Conservation (phyloP, 257 asterid species). For the Solanum pinnatisectum region DNA sequence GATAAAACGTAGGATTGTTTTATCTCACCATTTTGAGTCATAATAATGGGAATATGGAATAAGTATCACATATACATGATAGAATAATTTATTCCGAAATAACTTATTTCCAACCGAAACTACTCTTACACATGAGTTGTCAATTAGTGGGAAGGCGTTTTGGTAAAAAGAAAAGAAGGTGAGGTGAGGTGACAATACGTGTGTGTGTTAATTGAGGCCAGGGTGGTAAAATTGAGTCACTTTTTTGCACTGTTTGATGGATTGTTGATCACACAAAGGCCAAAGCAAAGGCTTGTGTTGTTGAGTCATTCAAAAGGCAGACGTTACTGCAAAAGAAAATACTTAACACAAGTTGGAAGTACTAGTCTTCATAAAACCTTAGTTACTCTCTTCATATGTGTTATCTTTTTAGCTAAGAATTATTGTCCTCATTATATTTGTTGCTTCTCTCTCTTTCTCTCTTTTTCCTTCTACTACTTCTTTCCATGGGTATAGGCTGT, state of each 20-base stretch:
- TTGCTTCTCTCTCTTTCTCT: background rate
- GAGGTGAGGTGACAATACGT: background rate
- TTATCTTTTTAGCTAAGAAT: background rate
- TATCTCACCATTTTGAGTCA: background rate
- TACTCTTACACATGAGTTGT: background rate
- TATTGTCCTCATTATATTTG: background rate
- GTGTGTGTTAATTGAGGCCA: background rate
- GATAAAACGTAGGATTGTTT: no score
- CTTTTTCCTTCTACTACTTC: background rate
- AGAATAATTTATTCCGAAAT: rapidly evolving
- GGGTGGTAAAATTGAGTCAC: background rate
- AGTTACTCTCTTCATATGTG: background rate
- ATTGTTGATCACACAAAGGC: background rate
- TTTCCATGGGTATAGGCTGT: background rate
- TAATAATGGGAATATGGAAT: no score
- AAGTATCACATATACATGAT: background rate
- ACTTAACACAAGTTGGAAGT: background rate
- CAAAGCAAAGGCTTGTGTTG: background rate
- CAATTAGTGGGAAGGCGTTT: background rate
- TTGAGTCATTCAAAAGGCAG: background rate
- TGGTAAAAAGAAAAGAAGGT: background rate
- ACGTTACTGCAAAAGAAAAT: background rate
- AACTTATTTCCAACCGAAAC: no score
- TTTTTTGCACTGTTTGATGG: background rate
- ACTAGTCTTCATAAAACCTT: background rate